These are phyloP conservation scores for Hypsizygus marmoreus DNA, from an alignment of 768 basidiomycete genomes.

Conservation along the genomic window DNA sequence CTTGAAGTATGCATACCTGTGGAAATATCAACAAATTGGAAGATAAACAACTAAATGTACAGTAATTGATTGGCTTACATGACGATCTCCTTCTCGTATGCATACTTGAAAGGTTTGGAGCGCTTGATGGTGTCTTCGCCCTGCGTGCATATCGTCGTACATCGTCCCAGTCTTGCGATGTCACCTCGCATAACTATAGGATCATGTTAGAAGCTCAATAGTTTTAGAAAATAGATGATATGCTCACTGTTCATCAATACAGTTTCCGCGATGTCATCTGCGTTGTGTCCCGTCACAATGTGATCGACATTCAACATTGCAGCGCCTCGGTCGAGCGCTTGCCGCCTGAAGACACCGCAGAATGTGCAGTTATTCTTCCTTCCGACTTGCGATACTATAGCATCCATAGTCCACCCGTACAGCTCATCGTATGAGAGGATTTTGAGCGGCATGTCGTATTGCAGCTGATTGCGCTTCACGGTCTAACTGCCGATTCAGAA, in stretches of 20 bases:
- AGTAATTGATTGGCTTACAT: slow-evolving; percentile 59
- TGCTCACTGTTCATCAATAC: slow-evolving; percentile 98
- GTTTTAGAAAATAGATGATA: slow-evolving; percentile 13
- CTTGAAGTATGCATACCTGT: slow-evolving; percentile 98
- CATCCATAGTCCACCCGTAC: slow-evolving; percentile 99
- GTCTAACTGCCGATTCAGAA: slow-evolving; percentile 68
- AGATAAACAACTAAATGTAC: not conserved
- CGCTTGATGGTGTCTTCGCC: slow-evolving; percentile 96
- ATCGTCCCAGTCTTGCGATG: slow-evolving; percentile 90
- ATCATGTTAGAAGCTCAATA: slow-evolving; percentile 3
- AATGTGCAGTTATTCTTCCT: slow-evolving; percentile 99
- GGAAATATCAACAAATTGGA: not conserved
- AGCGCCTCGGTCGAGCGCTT: slow-evolving; percentile 95
- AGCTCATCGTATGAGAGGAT: slow-evolving; percentile 95
- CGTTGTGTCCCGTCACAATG: slow-evolving; percentile 98
- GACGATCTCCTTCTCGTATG: slow-evolving; percentile 99
- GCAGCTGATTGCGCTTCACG: slow-evolving; percentile 94
- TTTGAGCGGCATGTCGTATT: slow-evolving; percentile 94
- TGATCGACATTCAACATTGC: slow-evolving; percentile 88
- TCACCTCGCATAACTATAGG: slow-evolving; percentile 95
- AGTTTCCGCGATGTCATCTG: slow-evolving; percentile 98
- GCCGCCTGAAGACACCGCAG: slow-evolving; percentile 96
- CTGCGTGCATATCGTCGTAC: slow-evolving; percentile 93
- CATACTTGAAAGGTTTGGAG: slow-evolving; percentile 99
- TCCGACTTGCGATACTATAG: slow-evolving; percentile 91